phyloP scores from a whole-genome alignment of 2,329 filamentous ascomycete species.

The Talaromyces sp. region DNA sequence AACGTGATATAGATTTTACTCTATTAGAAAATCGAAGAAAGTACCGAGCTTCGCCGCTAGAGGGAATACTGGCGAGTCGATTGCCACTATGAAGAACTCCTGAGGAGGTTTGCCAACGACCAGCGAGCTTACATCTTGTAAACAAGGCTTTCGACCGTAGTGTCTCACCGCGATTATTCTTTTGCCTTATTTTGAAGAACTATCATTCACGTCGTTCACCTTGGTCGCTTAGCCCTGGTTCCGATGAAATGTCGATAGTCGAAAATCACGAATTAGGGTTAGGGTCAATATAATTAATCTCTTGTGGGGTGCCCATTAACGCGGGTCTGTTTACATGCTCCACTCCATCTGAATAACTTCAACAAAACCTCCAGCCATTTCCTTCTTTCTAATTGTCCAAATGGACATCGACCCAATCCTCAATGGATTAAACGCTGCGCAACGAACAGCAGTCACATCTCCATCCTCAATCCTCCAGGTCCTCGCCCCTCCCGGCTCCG shows the following conservation, averaged over 20 bases:
- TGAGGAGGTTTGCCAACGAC: not conserved
- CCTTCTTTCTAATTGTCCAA: slow-evolving; percentile 4
- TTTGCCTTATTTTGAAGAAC: not conserved
- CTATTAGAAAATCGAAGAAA: not conserved
- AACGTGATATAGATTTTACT: not conserved
- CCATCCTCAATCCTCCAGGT: slow-evolving; percentile 58
- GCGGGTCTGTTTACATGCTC: slow-evolving; percentile 6
- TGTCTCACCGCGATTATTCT: not conserved
- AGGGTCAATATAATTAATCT: not conserved
- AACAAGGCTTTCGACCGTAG: not conserved
- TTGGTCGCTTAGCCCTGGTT: not conserved
- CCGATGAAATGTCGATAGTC: not conserved
- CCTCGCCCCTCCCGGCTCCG: slow-evolving; percentile 64
- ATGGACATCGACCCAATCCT: slow-evolving; percentile 60
- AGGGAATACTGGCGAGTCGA: not conserved
- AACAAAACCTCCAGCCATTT: not conserved
- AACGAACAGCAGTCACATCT: slow-evolving; percentile 62
- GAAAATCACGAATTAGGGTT: not conserved
- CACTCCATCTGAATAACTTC: not conserved
- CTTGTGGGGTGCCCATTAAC: not conserved
- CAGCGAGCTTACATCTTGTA: not conserved
- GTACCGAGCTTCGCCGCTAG: not conserved
- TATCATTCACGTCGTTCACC: not conserved
- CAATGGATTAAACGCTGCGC: slow-evolving; percentile 61
- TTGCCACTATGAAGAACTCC: not conserved